phyloP scores from a whole-genome alignment of 2,329 filamentous ascomycete genomes.

The Aspergillus piperis region DNA sequence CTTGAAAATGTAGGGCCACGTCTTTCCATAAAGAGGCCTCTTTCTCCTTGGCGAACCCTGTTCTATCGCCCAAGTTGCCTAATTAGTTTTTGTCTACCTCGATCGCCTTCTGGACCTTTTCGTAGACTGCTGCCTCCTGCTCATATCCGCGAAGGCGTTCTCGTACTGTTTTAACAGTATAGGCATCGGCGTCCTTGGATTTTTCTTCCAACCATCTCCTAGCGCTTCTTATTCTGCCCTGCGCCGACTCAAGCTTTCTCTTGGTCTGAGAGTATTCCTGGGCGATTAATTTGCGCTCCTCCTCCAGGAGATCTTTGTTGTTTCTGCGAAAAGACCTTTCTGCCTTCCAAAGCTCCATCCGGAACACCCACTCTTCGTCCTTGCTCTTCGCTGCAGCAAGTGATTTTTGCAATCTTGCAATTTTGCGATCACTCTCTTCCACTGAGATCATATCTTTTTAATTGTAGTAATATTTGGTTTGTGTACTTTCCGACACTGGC shows the following conservation, averaged over 20 bases:
- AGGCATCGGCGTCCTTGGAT: neutral
- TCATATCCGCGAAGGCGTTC: too few relatives aligned
- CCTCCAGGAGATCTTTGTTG: neutral
- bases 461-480: neutral
- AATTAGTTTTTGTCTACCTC: too few relatives aligned
- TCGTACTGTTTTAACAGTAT: too few relatives aligned
- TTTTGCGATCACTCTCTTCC: neutral
- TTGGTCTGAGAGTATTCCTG: too few relatives aligned
- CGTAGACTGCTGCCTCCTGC: too few relatives aligned
- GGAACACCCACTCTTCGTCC: constrained; percentile 1
- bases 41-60: too few relatives aligned
- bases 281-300: neutral
- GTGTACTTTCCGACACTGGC: neutral
- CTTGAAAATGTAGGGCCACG: neutral
- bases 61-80: too few relatives aligned
- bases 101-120: too few relatives aligned
- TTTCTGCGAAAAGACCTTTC: neutral
- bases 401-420: neutral
- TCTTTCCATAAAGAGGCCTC: too few relatives aligned
- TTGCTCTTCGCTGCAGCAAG: neutral
- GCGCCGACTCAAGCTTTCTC: too few relatives aligned
- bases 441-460: neutral
- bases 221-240: neutral
- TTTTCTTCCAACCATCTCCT: neutral
- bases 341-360: neutral